Base-by-base conservation (phyloP, 176 grass and related monocot genomes). In the Eremochloa ophiuroides region DNA sequence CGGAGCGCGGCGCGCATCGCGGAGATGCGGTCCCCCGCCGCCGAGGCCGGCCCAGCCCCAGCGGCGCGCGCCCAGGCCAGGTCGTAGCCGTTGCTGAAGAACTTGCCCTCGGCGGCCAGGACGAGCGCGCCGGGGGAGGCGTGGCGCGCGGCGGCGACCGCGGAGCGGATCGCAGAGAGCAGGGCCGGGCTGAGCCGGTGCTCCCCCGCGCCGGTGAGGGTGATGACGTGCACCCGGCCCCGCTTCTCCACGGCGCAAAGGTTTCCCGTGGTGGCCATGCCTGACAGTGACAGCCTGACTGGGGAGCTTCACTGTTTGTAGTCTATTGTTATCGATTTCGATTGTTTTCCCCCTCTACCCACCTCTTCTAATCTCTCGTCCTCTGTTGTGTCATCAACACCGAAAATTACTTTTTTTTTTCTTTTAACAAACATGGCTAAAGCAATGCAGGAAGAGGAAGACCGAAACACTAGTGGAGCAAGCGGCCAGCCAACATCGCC, bases 1-100 rank as follows among this genome's bases (percentile, higher is more conserved):
- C 61, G 42, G 62, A 79, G 6, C 28, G 26, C 76, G 28, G 17
- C 28, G 11, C 41, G 40, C 76, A 66, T 23, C 18, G 29, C 41
- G 10, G 76, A 29, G 76, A 64, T 0, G 60, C 60, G 76, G 27
- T 47, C 26, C 25, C 39, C 5, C 28, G 61, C 18, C 3, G 22
- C 7, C 44, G 44, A 47, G 12, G 4, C 18, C 55, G 33, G 14
- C 8, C 15, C 75, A n/a, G n/a, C n/a, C n/a, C n/a, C n/a, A n/a
- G n/a, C n/a, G 18, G 86, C 48, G 56, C 80, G 75, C 58, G 69
- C 90, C 92, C 88, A 94, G 15, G 71, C 83, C 23, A 61, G 90
- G 82, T 91, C 84, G 66, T 87, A 94, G 29, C 92, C 95, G 65
- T 98, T 98, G 81, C 81, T 93, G 86, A 98, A 94, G 90, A 84